Conservation (phyloP, 2,329 filamentous ascomycete genomes). For the Dissoconium aciculare region DNA sequence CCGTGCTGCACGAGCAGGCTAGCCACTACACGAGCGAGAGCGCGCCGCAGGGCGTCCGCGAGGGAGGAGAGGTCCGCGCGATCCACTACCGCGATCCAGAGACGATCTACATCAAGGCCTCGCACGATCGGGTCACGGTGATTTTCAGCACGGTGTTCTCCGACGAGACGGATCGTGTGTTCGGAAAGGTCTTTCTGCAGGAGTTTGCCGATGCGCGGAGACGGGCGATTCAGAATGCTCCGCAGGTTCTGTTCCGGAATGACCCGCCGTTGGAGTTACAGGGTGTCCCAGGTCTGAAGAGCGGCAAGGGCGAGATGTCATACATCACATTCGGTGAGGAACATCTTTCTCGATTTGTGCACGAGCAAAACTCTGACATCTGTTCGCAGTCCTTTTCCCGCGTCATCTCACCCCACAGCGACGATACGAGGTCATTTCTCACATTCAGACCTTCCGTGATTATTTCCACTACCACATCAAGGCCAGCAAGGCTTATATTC, state of each 20-base stretch:
- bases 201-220: constrained; percentile 95
- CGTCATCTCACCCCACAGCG: constrained; percentile 82
- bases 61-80: constrained; percentile 84
- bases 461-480: constrained; percentile 99
- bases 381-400: constrained; percentile 66
- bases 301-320: constrained; percentile 71
- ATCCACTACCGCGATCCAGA: constrained; percentile 99
- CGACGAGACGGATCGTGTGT: constrained; percentile 94
- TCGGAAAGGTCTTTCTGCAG: constrained; percentile 95
- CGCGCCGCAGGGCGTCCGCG: constrained; percentile 74
- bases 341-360: no score
- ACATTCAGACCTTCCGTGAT: constrained; percentile 98
- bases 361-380: constrained; percentile 5
- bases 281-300: constrained; percentile 66
- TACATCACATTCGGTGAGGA: constrained; percentile 93
- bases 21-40: constrained; percentile 87
- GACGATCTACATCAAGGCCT: constrained; percentile 96
- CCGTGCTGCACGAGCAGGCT: constrained; percentile 70
- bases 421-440: constrained; percentile 89
- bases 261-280: constrained; percentile 87
- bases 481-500: constrained; percentile 97
- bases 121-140: constrained; percentile 91
- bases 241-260: constrained; percentile 90
- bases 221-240: constrained; percentile 93
- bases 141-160: constrained; percentile 98